phyloP scores from a whole-genome alignment of 2,329 filamentous ascomycete species.

The Claviceps lovelessii region DNA sequence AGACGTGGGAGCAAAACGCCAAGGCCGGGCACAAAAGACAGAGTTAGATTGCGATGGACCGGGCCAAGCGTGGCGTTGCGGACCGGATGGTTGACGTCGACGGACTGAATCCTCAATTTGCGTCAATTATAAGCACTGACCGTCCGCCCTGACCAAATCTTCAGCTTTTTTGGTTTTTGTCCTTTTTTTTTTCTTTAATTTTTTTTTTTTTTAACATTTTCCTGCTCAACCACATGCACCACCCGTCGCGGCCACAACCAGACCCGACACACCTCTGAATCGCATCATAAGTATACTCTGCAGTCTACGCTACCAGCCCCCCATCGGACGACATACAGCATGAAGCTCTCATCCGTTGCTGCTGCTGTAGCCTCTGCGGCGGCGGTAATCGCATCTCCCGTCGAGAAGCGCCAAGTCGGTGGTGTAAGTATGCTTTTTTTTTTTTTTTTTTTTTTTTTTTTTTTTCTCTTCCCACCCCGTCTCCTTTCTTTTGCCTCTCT shows the following conservation, averaged over 20 bases:
- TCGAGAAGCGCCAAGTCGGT: constrained; percentile 29
- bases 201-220: no score
- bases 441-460: no score
- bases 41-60: no score
- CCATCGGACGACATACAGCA: constrained; percentile 12
- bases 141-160: neutral
- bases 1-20: no score
- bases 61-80: no score
- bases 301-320: neutral
- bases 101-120: neutral
- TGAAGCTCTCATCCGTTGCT: constrained; percentile 17
- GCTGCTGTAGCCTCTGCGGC: constrained; percentile 11
- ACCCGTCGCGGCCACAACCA: neutral
- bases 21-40: no score
- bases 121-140: neutral
- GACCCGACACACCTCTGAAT: neutral
- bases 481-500: neutral
- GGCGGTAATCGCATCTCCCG: constrained; percentile 14
- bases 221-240: neutral
- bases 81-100: no score
- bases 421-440: constrained; percentile 25
- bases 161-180: no score
- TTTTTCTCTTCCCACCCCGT: neutral
- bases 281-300: neutral
- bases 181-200: no score